Percentiles rank a stretch among this genome's conserved stretches.
Conservation (phyloP, 805 yeast genomes). For the Ogataea saltuana region DNA sequence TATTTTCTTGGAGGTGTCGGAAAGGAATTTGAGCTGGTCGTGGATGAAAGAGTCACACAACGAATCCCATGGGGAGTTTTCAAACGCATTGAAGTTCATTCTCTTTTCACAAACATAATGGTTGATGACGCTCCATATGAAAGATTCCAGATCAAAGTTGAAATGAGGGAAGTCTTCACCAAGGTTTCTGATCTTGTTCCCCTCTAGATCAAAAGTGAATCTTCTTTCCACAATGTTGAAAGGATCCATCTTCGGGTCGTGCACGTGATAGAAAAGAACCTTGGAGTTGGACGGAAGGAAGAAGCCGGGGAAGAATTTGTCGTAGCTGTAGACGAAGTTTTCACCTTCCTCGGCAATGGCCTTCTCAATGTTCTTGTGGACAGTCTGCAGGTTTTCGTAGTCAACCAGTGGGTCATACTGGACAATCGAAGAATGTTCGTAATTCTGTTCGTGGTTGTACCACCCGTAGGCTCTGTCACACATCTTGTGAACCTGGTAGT, state of each 20-base stretch:
- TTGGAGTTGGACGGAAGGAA: conserved; percentile 33
- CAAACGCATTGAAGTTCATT: conserved; percentile 27
- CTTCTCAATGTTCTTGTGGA: conserved; percentile 22
- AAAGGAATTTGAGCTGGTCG: conserved; percentile 30
- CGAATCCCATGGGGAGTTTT: conserved; percentile 20
- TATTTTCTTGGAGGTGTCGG: conserved; percentile 25
- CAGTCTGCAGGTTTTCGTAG: conserved; percentile 29
- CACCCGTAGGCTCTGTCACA: conserved; percentile 37
- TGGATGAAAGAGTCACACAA: conserved; percentile 32
- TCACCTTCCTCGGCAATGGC: conserved; percentile 28
- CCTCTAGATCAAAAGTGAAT: conserved; percentile 32
- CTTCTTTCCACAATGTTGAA: conserved; percentile 38
- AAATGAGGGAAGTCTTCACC: conserved; percentile 37
- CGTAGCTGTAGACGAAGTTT: conserved; percentile 32
- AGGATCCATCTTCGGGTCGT: conserved; percentile 57
- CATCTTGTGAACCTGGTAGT: conserved; percentile 53
- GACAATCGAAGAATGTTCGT: conserved; percentile 37
- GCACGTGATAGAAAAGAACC: conserved; percentile 46
- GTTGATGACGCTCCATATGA: conserved; percentile 36
- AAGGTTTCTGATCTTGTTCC: conserved; percentile 34
- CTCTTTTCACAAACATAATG: conserved; percentile 36
- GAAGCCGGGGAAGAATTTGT: conserved; percentile 26
- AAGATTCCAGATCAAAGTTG: conserved; percentile 36
- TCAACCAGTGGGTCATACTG: conserved; percentile 38
- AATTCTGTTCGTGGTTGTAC: conserved; percentile 33